These are phyloP conservation scores for Monosporozyma aerobia DNA, from an alignment of 805 yeast species.

Conservation along the genomic window DNA sequence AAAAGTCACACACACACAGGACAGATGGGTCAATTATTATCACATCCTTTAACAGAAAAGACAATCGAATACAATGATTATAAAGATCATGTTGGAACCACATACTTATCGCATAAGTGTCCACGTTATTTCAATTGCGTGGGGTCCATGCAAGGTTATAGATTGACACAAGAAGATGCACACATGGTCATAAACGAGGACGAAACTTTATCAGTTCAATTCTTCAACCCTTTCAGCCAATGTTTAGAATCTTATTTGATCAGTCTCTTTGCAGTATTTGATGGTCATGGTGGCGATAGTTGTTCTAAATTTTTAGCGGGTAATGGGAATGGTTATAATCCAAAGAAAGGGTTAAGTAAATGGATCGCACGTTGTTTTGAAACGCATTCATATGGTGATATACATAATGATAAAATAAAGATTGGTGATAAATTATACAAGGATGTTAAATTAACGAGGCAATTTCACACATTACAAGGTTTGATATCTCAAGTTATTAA, in stretches of 20 bases:
- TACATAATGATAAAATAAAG: constrained; percentile 2
- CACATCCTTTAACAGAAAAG: constrained; percentile 68
- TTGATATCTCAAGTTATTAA: constrained; percentile 32
- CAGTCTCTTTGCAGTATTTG: constrained; percentile 62
- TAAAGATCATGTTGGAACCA: constrained; percentile 19
- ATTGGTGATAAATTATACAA: constrained; percentile 2
- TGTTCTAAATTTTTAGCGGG: constrained; percentile 46
- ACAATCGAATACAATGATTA: constrained; percentile 37
- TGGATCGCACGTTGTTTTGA: constrained; percentile 26
- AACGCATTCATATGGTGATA: constrained; percentile 22
- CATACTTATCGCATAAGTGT: constrained; percentile 5
- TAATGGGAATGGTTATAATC: constrained; percentile 9
- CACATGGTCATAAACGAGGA: constrained; percentile 45
- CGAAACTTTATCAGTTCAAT: constrained; percentile 28
- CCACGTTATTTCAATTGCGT: constrained; percentile 46
- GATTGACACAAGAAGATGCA: constrained; percentile 70
- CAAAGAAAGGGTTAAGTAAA: constrained; percentile 19
- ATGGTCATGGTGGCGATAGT: constrained; percentile 72
- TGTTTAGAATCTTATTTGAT: constrained; percentile 17
- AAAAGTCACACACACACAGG: not conserved
- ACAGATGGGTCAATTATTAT: constrained; percentile 62
- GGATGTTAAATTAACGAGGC: constrained; percentile 7
- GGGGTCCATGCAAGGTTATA: constrained; percentile 73
- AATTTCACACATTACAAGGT: constrained; percentile 29
- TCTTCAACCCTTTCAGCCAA: constrained; percentile 25